Base-by-base conservation (phyloP, 2,329 filamentous ascomycete genomes). In the Pseudogymnoascus sp. region DNA sequence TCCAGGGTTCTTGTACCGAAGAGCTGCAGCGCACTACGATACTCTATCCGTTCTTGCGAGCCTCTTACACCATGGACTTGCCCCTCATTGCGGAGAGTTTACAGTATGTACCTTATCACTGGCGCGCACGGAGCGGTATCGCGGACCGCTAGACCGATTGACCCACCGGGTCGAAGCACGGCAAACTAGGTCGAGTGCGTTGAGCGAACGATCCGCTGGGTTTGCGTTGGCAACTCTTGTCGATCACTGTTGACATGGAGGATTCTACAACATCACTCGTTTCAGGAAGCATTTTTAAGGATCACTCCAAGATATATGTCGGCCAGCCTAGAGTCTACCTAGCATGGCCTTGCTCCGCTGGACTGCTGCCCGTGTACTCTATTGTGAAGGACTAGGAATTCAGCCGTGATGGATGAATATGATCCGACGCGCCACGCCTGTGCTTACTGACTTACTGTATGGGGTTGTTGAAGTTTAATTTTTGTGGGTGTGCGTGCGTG, bases 401-500 rank as follows among this genome's bases (percentile, higher is more conserved):
- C 48, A 55, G 48, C 48, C 48, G 48, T 18, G 48, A 55, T 55
- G 48, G 48, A 55, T 55, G 48, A 55, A 55, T 55, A 18, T 10
- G 7, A 5, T 55, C 27, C n/a, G n/a, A 18, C 48, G 33, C 48
- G 48, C 48, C 48, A 55, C 48, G 8, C 27, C 27, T 55, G 29
- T 18, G 48, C 48, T 55, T 55, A 55, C 48, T 55, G 33, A 33
- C 9, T 15, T 55, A 12, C 48, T 21, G 15, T 55, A 55, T 55
- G 48, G 45, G 48, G 48, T 55, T n/a, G 29, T 7, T 35, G 48
- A 55, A 55, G 48, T 55, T 55, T 55, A 55, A 55, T 55, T 55
- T 55, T 7, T 55, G 48, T 55, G 29, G n/a, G 29, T 55, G 48
- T 35, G 45, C 9, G 45, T 33, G 29, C 21, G 40, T 45, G 48